Conservation (phyloP, 1,284 basidiomycete species). For the Veloboletus limbatus region DNA sequence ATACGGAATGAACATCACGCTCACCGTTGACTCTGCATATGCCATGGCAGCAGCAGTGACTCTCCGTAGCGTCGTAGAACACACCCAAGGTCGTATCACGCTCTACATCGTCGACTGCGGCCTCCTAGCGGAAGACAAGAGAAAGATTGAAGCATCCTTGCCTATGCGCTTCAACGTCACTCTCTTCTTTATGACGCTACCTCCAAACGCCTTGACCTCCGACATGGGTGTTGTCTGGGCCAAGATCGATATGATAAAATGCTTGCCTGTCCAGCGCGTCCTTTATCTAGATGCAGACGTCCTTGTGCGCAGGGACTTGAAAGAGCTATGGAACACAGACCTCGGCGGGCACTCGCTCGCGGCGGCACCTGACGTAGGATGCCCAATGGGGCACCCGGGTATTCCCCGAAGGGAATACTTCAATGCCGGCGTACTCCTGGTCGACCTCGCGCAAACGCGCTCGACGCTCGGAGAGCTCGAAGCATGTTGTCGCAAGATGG, state of each 20-base stretch:
- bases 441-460: slow-evolving; percentile 47
- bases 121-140: slow-evolving; percentile 37
- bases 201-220: slow-evolving; percentile 30
- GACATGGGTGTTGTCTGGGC: slow-evolving; percentile 43
- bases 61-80: slow-evolving; percentile 41
- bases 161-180: slow-evolving; percentile 34
- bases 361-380: slow-evolving; percentile 50
- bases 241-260: slow-evolving; percentile 46
- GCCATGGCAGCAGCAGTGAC: slow-evolving; percentile 50
- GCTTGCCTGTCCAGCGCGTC: slow-evolving; percentile 49
- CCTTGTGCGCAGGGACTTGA: slow-evolving; percentile 43
- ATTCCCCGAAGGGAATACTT: slow-evolving; percentile 42
- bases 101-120: slow-evolving; percentile 52
- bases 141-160: slow-evolving; percentile 36
- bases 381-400: slow-evolving; percentile 44
- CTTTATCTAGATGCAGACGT: slow-evolving; percentile 56
- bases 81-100: slow-evolving; percentile 41
- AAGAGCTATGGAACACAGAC: slow-evolving; percentile 45
- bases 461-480: slow-evolving; percentile 26
- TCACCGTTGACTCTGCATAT: slow-evolving; percentile 44
- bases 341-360: slow-evolving; percentile 41
- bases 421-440: slow-evolving; percentile 54
- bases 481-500: slow-evolving; percentile 27
- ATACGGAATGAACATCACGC: slow-evolving; percentile 49
- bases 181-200: slow-evolving; percentile 42